Base-by-base conservation (phyloP, 2,329 filamentous ascomycete genomes). In the Calonectria henricotiae region DNA sequence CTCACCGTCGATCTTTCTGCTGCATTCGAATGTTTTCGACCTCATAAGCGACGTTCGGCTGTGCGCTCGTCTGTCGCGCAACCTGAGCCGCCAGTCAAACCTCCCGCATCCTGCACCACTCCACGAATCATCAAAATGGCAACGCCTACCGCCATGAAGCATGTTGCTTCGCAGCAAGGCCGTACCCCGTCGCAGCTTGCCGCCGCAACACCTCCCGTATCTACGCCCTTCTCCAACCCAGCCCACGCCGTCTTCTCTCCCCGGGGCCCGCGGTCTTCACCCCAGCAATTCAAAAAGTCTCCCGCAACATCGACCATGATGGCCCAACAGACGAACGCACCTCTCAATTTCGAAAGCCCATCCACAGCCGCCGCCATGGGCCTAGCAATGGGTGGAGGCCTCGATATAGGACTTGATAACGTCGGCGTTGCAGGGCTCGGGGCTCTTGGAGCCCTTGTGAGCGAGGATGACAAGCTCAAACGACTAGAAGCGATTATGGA, bases 231-330 rank as follows among this genome's bases (percentile, higher is more conserved):
- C 81, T 91, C 89, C 68, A 87, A 89, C 43, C 84, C 86, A 49
- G 85, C 85, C 1, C 86, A 88, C 62, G 85, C 86, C n/a, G 89
- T 86, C 41, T 89, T 91, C 77, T 91, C 90, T 2, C 90, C 90
- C 4, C 85, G 83, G 32, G 89, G 85, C 37, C 87, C 84, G 11
- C 85, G 86, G 62, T 90, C 89, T 9, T 92, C 90, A 63, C 90
- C 90, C 4, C 89, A 92, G 79, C 88, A 90, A 67, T 83, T 91
- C 46, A 90, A 89, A 82, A 90, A 90, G 76, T 91, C 89, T 7
- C 89, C 90, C 1, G 89, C 89, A 13, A 87, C 86, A 46, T 85
- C 85, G 13, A 85, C 83, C 1, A 77, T 89, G 70, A 84, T 86
- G 79, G 84, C 84, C 6, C 86, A 88, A 65, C 79, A 83, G 5